phyloP scores from a whole-genome alignment of 371 early-diverging fungal genomes.

The Mortierella polycephala region DNA sequence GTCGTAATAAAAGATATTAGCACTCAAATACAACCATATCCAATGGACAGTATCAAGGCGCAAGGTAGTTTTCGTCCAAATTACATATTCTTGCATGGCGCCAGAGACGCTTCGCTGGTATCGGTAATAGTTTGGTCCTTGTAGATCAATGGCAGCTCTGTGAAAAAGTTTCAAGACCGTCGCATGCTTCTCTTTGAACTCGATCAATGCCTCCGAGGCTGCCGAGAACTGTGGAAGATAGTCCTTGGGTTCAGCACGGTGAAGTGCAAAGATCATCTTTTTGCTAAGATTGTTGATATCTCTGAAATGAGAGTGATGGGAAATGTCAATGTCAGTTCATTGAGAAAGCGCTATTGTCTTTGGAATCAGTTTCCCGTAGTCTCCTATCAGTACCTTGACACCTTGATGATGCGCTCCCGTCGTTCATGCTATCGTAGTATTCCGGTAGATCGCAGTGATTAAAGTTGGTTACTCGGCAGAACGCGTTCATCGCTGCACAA shows the following conservation, averaged over 20 bases:
- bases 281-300: constrained; percentile 75
- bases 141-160: constrained; percentile 59
- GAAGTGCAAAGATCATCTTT: constrained; percentile 72
- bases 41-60: too few species aligned
- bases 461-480: not conserved
- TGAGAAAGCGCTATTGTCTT: not conserved
- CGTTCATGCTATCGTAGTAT: constrained; percentile 58
- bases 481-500: too few species aligned
- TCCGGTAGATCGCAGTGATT: not conserved
- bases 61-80: too few species aligned
- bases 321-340: not conserved
- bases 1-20: not conserved
- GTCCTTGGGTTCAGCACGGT: constrained; percentile 58
- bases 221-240: constrained; percentile 34
- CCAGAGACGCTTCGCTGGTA: constrained; percentile 63
- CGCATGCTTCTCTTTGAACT: constrained; percentile 60
- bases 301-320: constrained; percentile 36
- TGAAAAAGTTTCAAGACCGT: constrained; percentile 65
- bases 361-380: not conserved
- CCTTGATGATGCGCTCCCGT: constrained; percentile 71
- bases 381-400: constrained; percentile 56
- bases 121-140: constrained; percentile 64
- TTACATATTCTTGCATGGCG: constrained; percentile 66
- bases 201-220: constrained; percentile 44
- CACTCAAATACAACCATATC: too few species aligned